Evolutionary conservation across 2,329 filamentous ascomycete species (phyloP), one percentile per base, ranked within the genome.

Genomic region (Pseudogymnoascus sp.): DNA sequence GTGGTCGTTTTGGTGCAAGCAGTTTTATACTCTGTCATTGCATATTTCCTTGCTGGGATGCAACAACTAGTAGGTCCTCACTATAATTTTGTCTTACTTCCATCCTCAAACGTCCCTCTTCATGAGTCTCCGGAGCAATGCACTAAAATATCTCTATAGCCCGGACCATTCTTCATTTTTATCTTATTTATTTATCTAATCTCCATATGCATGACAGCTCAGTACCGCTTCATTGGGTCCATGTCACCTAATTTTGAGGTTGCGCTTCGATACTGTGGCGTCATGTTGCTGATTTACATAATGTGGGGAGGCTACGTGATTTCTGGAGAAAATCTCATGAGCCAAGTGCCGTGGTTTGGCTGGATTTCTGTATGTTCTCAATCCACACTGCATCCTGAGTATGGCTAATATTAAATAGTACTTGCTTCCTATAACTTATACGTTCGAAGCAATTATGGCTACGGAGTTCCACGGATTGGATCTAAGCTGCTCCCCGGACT

Each of bases 291-390:
- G 6, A 79, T 80, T 31, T 74, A 82, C 10, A 74, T 87, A 62
- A 81, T 87, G 40, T 89, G 88, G 71, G 85, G 80, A 3, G 86
- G 86, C 13, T 88, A 85, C 71, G 78, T 86, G 70, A 87, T 88
- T 63, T 79, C 79, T 3, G 83, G 84, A 29, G 79, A 79, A 24
- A 76, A 83, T 64, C 87, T 87, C 84, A 81, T 84, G 40, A 80
- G 81, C 0, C 87, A 83, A 83, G 81, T 88, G 24, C 74, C 77
- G 2, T 88, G 85, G 85, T 71, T 87, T 2, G 85, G 80, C 65
- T 86, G 84, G 82, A 81, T 87, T 21, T 81, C 88, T 66, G 88
- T 88, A 0, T 75, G 40, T 44, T 24, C 40, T 13, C 40, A 44
- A 13, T 16, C 19, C 40, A 8, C 19, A 44, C 31, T 4, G 8